A percentile compares a stretch with the other conserved stretches of the same genome.
Conservation (phyloP, 495 filamentous ascomycete genomes). For the Aspergillus olivimuriae region DNA sequence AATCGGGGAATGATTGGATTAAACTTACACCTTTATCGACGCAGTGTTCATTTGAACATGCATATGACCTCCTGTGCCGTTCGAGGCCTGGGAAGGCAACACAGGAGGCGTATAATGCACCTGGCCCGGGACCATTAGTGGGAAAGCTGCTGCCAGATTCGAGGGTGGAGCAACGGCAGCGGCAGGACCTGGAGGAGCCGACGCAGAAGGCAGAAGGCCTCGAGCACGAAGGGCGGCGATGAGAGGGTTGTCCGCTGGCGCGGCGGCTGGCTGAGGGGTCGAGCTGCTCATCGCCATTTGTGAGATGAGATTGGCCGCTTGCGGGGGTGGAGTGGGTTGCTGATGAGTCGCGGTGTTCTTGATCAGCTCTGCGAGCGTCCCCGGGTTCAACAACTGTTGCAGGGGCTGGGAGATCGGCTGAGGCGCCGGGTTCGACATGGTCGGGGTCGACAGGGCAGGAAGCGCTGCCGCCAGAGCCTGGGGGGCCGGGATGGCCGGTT, state of each 20-base stretch:
- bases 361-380: constrained; percentile 44
- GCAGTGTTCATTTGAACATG: constrained; percentile 63
- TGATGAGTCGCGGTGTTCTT: constrained; percentile 42
- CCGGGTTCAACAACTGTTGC: constrained; percentile 41
- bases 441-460: constrained; percentile 20
- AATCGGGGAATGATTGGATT: too few relatives aligned
- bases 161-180: constrained; percentile 8
- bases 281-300: constrained; percentile 15
- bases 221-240: constrained; percentile 40
- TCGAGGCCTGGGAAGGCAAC: constrained; percentile 19
- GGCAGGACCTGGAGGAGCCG: constrained; percentile 24
- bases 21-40: constrained; percentile 71
- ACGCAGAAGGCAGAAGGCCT: constrained; percentile 39
- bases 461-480: constrained; percentile 18
- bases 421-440: constrained; percentile 25
- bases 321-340: constrained; percentile 32
- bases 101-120: constrained; percentile 30
- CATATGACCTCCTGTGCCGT: constrained; percentile 34
- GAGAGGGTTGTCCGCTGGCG: constrained; percentile 34
- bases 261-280: constrained; percentile 24
- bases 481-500: constrained; percentile 17
- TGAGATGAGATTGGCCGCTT: constrained; percentile 24
- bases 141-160: constrained; percentile 23
- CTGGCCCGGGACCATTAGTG: constrained; percentile 38
- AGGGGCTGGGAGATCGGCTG: constrained; percentile 33